A percentile compares a stretch with the other conserved stretches of the same genome.
Conservation (phyloP, 139 green algal genomes). For the Tetradesmus lagerheimii region DNA sequence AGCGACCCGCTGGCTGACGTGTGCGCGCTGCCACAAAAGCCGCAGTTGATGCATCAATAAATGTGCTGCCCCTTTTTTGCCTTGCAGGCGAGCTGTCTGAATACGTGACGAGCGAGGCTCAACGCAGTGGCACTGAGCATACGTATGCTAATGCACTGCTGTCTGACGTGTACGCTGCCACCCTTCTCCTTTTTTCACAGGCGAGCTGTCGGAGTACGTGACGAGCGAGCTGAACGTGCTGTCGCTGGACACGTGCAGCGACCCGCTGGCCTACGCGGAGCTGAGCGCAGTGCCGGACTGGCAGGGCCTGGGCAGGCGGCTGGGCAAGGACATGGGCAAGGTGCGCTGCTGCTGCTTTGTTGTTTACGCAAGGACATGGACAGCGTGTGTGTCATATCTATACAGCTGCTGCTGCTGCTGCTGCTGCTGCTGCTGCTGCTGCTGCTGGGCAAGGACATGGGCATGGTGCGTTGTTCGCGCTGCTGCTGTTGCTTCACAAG, state of each 20-base stretch:
- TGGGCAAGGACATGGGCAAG: conserved; percentile 87
- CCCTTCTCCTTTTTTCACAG: conserved; percentile 46
- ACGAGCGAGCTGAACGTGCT: conserved; percentile 93
- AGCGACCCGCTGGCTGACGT: too few species aligned
- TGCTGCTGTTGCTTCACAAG: too few species aligned
- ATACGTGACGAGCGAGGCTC: conserved; percentile 96
- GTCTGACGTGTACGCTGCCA: too few species aligned
- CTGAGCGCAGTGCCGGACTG: conserved; percentile 91
- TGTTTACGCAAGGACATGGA: neutral
- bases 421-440: too few species aligned
- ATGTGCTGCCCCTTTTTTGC: too few species aligned
- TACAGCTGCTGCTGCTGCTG: too few species aligned
- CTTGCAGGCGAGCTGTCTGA: conserved; percentile 22
- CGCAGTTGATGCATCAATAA: too few species aligned
- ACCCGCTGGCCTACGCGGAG: conserved; percentile 82
- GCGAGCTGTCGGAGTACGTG: conserved; percentile 91
- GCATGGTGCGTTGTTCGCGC: too few species aligned
- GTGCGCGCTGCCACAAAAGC: too few species aligned
- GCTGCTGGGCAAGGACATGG: neutral
- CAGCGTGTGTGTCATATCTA: too few species aligned
- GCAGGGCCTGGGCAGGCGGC: conserved; percentile 83
- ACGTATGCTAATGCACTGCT: too few species aligned
- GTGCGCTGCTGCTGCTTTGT: conserved; percentile 70
- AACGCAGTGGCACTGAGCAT: too few species aligned
- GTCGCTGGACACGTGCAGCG: conserved; percentile 77